Evolutionary conservation across 2,329 filamentous ascomycete genomes (phyloP), one percentile per base, ranked within the genome.

Genomic region (Karstenula rhodostoma): DNA sequence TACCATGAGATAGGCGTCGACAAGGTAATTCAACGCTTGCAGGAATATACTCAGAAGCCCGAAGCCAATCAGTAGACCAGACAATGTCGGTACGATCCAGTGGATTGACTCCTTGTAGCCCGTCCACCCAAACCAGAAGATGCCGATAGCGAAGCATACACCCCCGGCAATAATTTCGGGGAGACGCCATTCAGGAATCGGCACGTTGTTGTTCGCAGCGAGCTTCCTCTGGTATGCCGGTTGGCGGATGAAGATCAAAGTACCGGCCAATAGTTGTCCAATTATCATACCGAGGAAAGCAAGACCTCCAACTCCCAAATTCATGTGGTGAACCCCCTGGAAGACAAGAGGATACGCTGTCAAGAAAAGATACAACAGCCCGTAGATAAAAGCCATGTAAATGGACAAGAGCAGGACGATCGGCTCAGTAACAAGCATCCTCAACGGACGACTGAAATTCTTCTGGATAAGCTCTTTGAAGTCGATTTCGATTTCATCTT

Each of bases 341-440:
- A 95, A 96, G 44, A 96, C 90, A 47, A 95, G 85, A 0, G 91
- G 90, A 67, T 95, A 96, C 0, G 92, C 90, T 0, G 92, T 94
- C 56, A 97, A 82, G 81, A 94, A 95, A 23, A 95, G 87, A 72
- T 96, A 97, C 0, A 97, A 85, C 0, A 95, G 83, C 1, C 85
- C 90, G 71, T 94, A 78, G 48, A 78, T 77, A 62, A 79, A 79
- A 0, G 78, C 73, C 67, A 72, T 73, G 56, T 72, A 77, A 1
- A 69, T 65, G 27, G 63, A 68, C 3, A 73, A 62, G 1, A 82
- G 68, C 22, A 83, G 69, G 4, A 83, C 81, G 50, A 83, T 84
- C 0, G 82, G 82, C 69, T 83, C 82, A 0, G 78, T 78, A 58
- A 83, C 71, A 12, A 84, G 71, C 77, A 84, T 84, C 13, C 80